Evolutionary conservation across 192 early-diverging fungal species (phyloP), one percentile per base, ranked within the genome.

Genomic region (Entomortierella lignicola): DNA sequence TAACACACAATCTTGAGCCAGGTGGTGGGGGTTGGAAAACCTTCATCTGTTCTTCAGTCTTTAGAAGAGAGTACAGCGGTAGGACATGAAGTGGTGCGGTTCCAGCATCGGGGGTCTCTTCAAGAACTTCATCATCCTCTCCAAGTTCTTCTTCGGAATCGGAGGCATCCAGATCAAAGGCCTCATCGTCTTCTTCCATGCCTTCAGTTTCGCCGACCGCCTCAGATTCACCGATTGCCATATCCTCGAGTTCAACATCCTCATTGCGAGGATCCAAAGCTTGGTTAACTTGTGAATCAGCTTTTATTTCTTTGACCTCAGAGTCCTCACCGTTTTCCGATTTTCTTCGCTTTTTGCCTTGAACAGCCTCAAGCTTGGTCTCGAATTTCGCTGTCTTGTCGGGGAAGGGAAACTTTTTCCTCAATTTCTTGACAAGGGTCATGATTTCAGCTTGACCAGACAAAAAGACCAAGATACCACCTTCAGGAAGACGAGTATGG

Each of bases 371-470:
- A 1, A 44, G 34, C 23, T 64, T 65, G 55, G 47, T 69, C 20
- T 60, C 50, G 21, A 53, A 60, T 56, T 82, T 80, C 12, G 63
- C 42, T 15, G 81, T 72, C 23, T 66, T 60, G 30, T 77, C 60
- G 2, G 55, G 55, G 68, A 81, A 66, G 11, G 96, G 90, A 61
- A 92, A 97, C 66, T 86, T 89, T 56, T 87, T 85, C 37, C 90
- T 87, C 10, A 99, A 85, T 72, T 89, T 87, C 59, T 89, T 90
- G 57, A 92, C 93, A 17, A 97, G 72, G 1, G 88, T 84, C 25
- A 85, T 89, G 39, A 99, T 96, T 81, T 99, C 98, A 31, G 92
- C 91, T 72, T 99, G 96, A 29, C 98, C 97, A 17, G 96, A 95
- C 71, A 98, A 69, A 77, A 99, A 99, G 27, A 99, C 90, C 27